Percentiles rank a stretch among this genome's conserved stretches.
phyloP scores from a whole-genome alignment of 495 filamentous ascomycete species.

The Aspergillus cavernicola region DNA sequence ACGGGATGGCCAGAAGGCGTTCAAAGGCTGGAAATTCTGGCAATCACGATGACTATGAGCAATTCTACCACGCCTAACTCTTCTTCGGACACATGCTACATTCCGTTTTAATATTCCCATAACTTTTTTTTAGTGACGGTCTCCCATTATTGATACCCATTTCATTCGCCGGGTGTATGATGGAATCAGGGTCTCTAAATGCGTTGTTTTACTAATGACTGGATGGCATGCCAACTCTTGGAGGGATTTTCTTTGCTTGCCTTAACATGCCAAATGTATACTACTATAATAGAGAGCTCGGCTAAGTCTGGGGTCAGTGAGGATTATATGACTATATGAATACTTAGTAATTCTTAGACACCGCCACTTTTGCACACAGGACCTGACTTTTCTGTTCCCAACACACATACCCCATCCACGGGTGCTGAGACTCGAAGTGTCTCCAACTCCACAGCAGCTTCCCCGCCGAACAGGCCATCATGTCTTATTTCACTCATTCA shows the following conservation, averaged over 20 bases:
- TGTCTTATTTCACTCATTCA: too few relatives aligned
- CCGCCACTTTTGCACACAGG: slow-evolving; percentile 11
- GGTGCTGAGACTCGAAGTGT: too few relatives aligned
- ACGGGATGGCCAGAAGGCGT: slow-evolving; percentile 40
- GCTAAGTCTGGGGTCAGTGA: too few relatives aligned
- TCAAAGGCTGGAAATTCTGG: slow-evolving; percentile 61
- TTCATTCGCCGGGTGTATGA: slow-evolving; percentile 28
- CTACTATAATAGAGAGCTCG: background rate
- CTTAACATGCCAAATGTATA: slow-evolving; percentile 5
- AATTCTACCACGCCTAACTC: background rate
- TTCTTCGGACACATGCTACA: too few relatives aligned
- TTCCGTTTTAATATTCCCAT: background rate
- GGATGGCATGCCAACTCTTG: background rate
- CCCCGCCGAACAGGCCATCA: too few relatives aligned
- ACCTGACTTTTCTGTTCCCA: too few relatives aligned
- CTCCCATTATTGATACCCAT: slow-evolving; percentile 28
- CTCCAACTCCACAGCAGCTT: too few relatives aligned
- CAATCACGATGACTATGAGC: slow-evolving; percentile 34
- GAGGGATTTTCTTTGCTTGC: slow-evolving; percentile 9
- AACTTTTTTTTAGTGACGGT: background rate
- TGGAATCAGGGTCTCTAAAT: background rate
- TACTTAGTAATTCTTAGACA: background rate
- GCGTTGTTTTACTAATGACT: slow-evolving; percentile 11
- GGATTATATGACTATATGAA: too few relatives aligned
- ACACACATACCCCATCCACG: background rate